Evolutionary conservation across 495 filamentous ascomycete genomes (phyloP).

Genomic region (Lophiotrema nucula): DNA sequence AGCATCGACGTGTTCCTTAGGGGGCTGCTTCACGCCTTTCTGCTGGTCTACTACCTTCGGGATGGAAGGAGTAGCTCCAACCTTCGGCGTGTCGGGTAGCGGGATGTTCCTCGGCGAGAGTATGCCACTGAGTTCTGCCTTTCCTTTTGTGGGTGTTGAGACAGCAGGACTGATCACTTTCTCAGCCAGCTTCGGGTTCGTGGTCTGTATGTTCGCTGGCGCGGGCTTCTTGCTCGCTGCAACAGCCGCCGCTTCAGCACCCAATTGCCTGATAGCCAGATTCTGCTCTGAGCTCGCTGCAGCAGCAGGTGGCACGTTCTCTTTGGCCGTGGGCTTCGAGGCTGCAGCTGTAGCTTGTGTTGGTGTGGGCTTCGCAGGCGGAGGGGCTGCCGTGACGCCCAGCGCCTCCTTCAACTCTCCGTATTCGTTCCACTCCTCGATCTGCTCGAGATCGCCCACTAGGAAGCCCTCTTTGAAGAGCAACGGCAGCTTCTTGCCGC

Average conservation of each 20-base stretch:
- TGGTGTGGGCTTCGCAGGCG: constrained; percentile 19
- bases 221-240: constrained; percentile 27
- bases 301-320: constrained; percentile 9
- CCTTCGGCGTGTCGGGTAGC: constrained; percentile 24
- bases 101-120: constrained; percentile 20
- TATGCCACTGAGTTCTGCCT: constrained; percentile 10
- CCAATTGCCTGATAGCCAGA: constrained; percentile 28
- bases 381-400: constrained; percentile 48
- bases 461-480: constrained; percentile 85
- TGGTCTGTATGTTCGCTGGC: constrained; percentile 26
- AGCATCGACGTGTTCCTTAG: constrained; percentile 18
- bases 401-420: constrained; percentile 82
- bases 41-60: neutral
- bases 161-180: constrained; percentile 24
- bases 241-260: constrained; percentile 31
- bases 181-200: constrained; percentile 29
- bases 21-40: constrained; percentile 14
- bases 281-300: constrained; percentile 19
- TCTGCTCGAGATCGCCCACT: constrained; percentile 86
- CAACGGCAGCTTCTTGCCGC: constrained; percentile 78
- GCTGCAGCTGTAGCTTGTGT: constrained; percentile 4
- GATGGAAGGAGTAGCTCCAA: neutral
- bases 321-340: constrained; percentile 1
- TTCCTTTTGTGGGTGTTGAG: constrained; percentile 14
- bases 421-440: constrained; percentile 99